phyloP scores from a whole-genome alignment of 148 eudicot species.

The Cornus suecica region DNA sequence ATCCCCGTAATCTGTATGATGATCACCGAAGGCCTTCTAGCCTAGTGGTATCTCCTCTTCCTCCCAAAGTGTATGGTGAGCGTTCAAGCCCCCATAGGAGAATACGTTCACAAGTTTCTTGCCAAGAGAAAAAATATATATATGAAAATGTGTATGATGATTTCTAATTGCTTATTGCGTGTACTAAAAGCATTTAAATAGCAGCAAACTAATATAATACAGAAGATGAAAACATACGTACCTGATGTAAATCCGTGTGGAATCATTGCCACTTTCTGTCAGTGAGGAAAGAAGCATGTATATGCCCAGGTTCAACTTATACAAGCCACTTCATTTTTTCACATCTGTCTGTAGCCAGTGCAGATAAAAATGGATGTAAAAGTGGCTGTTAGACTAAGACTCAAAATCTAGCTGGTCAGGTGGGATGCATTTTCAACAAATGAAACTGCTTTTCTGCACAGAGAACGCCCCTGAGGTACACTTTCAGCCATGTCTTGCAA shows the following conservation, averaged over 20 bases:
- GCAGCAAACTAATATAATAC: background rate
- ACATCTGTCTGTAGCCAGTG: conserved; percentile 17
- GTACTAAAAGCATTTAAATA: background rate
- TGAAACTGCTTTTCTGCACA: background rate
- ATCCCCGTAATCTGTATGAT: too few relatives aligned
- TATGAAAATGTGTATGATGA: too few relatives aligned
- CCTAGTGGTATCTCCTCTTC: too few relatives aligned
- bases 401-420: conserved; percentile 33
- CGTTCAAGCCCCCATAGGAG: too few relatives aligned
- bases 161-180: background rate
- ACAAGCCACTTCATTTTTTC: conserved; percentile 25
- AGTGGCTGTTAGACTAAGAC: conserved; percentile 16
- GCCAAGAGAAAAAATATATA: too few relatives aligned
- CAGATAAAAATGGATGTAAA: conserved; percentile 25
- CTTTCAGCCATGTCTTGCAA: conserved; percentile 53
- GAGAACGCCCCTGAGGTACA: conserved; percentile 21
- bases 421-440: conserved; percentile 10
- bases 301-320: conserved; percentile 43
- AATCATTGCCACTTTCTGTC: conserved; percentile 35
- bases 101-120: too few relatives aligned
- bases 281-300: conserved; percentile 29
- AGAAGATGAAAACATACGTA: conserved; percentile 8
- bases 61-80: too few relatives aligned
- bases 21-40: too few relatives aligned
- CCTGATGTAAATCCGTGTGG: conserved; percentile 48